Percentiles rank a stretch among this genome's conserved stretches.
Evolutionary conservation across 2,329 filamentous ascomycete genomes (phyloP).

Genomic region (Verticillium dahliae): DNA sequence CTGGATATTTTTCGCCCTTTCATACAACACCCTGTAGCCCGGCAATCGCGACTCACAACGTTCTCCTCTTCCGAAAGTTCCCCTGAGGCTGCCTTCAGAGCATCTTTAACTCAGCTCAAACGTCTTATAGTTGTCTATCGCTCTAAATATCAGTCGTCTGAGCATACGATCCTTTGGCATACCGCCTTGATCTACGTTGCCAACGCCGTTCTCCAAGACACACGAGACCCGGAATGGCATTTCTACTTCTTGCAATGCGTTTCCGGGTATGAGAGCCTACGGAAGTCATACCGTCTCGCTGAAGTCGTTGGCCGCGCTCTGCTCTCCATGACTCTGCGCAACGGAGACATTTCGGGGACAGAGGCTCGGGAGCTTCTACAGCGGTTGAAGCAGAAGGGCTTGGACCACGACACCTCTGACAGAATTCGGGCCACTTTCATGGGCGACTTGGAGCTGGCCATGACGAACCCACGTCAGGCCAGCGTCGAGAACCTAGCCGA

Average conservation of each 20-base stretch:
- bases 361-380: slow-evolving; percentile 22
- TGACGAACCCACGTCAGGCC: slow-evolving; percentile 24
- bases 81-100: slow-evolving; percentile 21
- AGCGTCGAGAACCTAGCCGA: slow-evolving; percentile 24
- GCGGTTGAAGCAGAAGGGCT: slow-evolving; percentile 18
- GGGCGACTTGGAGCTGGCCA: slow-evolving; percentile 26
- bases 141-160: slow-evolving; percentile 21
- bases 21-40: slow-evolving; percentile 1
- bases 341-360: slow-evolving; percentile 19
- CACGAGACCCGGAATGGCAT: slow-evolving; percentile 20
- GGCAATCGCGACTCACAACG: slow-evolving; percentile 16
- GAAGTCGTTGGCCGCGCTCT: slow-evolving; percentile 24
- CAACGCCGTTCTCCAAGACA: slow-evolving; percentile 26
- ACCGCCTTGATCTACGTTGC: slow-evolving; percentile 29
- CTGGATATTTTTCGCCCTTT: slow-evolving; percentile 28
- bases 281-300: slow-evolving; percentile 26
- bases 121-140: slow-evolving; percentile 28
- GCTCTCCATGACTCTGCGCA: slow-evolving; percentile 26
- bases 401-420: slow-evolving; percentile 11
- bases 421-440: slow-evolving; percentile 27
- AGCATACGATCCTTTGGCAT: slow-evolving; percentile 31
- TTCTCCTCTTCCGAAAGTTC: slow-evolving; percentile 23
- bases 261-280: slow-evolving; percentile 27
- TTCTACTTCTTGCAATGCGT: slow-evolving; percentile 30
- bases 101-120: slow-evolving; percentile 30